Evolutionary conservation across 352 stramenopile genomes (phyloP).

Genomic region (Blastocystis sp.): DNA sequence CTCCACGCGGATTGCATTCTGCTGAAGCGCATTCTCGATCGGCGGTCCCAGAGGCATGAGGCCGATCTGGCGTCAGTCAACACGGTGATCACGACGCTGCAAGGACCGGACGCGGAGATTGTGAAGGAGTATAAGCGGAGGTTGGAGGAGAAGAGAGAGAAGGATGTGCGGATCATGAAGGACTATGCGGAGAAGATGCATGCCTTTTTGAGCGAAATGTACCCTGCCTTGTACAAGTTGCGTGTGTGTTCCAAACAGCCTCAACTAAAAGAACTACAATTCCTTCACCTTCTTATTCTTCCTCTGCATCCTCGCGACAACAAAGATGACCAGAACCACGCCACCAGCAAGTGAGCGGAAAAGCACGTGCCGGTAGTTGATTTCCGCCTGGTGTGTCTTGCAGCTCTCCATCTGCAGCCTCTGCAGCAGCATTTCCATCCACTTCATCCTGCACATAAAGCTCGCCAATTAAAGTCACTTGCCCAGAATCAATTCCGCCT

Average conservation of each 20-base stretch:
- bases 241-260: background rate
- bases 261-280: slow-evolving; percentile 4
- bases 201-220: slow-evolving; percentile 23
- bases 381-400: slow-evolving; percentile 8
- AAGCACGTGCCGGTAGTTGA: slow-evolving; percentile 49
- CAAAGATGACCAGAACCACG: slow-evolving; percentile 5
- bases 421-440: slow-evolving; percentile 39
- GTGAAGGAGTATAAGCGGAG: background rate
- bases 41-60: background rate
- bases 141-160: slow-evolving; percentile 28
- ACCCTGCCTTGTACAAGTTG: slow-evolving; percentile 23
- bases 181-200: slow-evolving; percentile 30
- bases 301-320: background rate
- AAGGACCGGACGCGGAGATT: background rate
- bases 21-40: slow-evolving; percentile 47
- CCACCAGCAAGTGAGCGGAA: background rate
- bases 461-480: background rate
- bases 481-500: background rate
- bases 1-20: slow-evolving; percentile 44
- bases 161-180: background rate
- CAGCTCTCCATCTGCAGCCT: slow-evolving; percentile 17
- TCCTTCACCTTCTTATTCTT: slow-evolving; percentile 57
- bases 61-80: slow-evolving; percentile 29
- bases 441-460: slow-evolving; percentile 27
- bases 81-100: background rate